These are phyloP conservation scores for Cornus florida DNA, from an alignment of 148 eudicot genomes.

Conservation along the genomic window DNA sequence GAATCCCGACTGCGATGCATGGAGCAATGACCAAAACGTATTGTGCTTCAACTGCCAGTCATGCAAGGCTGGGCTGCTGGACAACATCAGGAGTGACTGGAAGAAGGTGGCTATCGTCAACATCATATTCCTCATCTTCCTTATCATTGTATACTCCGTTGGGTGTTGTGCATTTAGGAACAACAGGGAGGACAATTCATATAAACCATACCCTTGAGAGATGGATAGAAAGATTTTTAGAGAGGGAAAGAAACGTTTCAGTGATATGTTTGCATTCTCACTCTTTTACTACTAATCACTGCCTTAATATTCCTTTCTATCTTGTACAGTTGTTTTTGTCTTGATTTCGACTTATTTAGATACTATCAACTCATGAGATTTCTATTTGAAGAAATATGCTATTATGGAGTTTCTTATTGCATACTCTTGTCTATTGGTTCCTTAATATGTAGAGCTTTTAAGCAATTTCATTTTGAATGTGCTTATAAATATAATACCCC, in stretches of 20 bases:
- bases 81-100: constrained; percentile 80
- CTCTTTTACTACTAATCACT: not conserved
- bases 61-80: constrained; percentile 91
- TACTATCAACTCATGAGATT: not conserved
- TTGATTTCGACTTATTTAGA: not conserved
- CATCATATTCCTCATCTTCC: constrained; percentile 64
- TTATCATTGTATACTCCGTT: constrained; percentile 70
- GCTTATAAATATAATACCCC: too few species aligned
- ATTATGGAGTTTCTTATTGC: too few species aligned
- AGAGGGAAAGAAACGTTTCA: too few species aligned
- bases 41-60: constrained; percentile 81
- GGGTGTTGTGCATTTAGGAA: constrained; percentile 91
- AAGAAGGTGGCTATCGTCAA: constrained; percentile 75
- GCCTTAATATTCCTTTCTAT: not conserved
- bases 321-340: not conserved
- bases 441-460: too few species aligned
- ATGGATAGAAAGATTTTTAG: too few species aligned
- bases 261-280: too few species aligned
- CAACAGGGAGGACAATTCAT: constrained; percentile 69
- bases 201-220: constrained; percentile 38
- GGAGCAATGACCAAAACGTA: constrained; percentile 52
- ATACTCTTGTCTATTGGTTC: too few species aligned
- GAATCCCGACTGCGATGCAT: constrained; percentile 54
- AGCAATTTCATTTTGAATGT: too few species aligned
- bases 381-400: too few species aligned